Conservation (phyloP, 495 filamentous ascomycete species). For the Hypoxylon crocopeplum region DNA sequence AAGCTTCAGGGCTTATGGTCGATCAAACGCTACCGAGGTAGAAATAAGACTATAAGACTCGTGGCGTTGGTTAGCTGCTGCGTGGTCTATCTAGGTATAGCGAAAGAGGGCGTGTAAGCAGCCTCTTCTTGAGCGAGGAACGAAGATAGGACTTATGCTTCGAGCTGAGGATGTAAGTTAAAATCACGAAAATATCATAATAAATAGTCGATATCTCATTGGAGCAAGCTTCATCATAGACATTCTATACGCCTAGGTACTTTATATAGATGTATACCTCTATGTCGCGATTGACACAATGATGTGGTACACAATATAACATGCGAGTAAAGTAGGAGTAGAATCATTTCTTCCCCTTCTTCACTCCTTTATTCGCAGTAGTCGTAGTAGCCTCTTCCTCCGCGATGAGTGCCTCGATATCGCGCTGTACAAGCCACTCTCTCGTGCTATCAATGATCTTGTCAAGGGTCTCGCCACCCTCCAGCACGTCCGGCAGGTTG, state of each 20-base stretch:
- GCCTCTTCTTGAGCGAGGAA: no score
- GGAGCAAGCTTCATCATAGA: no score
- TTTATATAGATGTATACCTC: background rate
- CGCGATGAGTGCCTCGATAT: constrained; percentile 71
- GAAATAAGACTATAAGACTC: background rate
- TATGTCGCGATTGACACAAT: constrained; percentile 4
- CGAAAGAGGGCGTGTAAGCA: no score
- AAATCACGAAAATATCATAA: no score
- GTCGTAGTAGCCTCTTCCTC: constrained; percentile 52
- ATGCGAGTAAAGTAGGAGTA: background rate
- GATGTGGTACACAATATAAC: no score
- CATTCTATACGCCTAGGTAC: no score
- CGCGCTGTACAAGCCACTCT: constrained; percentile 77
- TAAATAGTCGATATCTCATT: no score
- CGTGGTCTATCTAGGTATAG: no score
- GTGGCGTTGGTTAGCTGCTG: no score
- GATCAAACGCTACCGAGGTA: background rate
- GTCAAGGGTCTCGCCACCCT: constrained; percentile 73
- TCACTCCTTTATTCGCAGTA: constrained; percentile 23
- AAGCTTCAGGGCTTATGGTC: background rate
- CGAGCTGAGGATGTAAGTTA: background rate
- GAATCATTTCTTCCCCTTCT: constrained; percentile 43
- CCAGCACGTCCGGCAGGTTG: constrained; percentile 81
- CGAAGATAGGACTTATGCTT: background rate
- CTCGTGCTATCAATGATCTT: constrained; percentile 82